Base-by-base conservation (phyloP, 495 filamentous ascomycete species). In the Astrothelium macrocarpum region DNA sequence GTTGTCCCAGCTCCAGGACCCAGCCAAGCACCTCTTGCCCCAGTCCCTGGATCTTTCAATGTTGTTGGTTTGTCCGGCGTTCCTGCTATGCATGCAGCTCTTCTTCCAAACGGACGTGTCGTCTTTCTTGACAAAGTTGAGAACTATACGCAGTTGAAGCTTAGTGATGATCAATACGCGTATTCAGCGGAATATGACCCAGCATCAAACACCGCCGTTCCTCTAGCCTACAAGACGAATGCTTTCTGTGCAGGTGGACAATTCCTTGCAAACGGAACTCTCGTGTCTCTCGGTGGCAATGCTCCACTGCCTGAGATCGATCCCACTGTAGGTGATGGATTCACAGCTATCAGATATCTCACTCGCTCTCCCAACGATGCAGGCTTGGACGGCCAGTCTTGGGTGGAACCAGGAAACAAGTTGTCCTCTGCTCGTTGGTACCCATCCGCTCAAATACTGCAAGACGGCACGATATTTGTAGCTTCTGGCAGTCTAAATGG, bases 111-210 rank as follows among this genome's bases (percentile, higher is more conserved):
- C 66, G 84, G 84, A 4, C 74, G 76, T 32, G 82, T 84, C 4
- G 70, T 84, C 23, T 86, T 87, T 71, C 70, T 86, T 61, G 84
- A 87, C 74, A 86, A 86, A 66, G 75, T 86, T 16, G 84, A 86
- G 65, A 80, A 85, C 63, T 85, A 81, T 67, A 85, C 83, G 9
- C 72, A 85, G 62, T 65, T 86, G 23, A 80, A 74, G 66, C 72
- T 84, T 7, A 60, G 78, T 2, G 78, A 82, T 68, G 82, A 82
- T 2, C 78, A 79, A 46, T 84, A 78, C 62, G 84, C 84, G 1
- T 85, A 83, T 71, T 83, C 82, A 16, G 76, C 81, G 23, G 84
- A 85, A 63, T 86, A 85, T 60, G 78, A 86, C 70, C 82, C 84
- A 1, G 64, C 36, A 1, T 77, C 77, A 4, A 82, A 84, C 53